These are phyloP conservation scores for Trichoderma asperellum DNA, from an alignment of 2,329 filamentous ascomycete genomes.

Conservation along the genomic window DNA sequence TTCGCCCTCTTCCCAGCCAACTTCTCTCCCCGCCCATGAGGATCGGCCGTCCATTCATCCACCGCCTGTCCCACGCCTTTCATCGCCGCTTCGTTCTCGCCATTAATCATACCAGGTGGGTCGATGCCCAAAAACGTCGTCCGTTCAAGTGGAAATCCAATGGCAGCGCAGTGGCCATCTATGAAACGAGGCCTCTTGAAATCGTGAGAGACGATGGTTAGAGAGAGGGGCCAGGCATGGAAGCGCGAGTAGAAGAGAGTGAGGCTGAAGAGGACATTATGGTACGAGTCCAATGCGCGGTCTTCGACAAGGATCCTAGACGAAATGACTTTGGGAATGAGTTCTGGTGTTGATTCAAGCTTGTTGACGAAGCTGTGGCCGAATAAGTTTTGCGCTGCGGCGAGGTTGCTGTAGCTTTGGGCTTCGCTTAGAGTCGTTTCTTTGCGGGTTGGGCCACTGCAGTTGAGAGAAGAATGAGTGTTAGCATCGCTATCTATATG, in stretches of 20 bases:
- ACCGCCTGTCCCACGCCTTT: constrained; percentile 49
- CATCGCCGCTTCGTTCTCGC: constrained; percentile 46
- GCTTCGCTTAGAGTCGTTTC: constrained; percentile 64
- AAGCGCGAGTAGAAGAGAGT: constrained; percentile 50
- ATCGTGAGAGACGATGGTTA: constrained; percentile 69
- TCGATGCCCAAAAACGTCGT: constrained; percentile 66
- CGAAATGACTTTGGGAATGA: not conserved
- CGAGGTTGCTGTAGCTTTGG: constrained; percentile 63
- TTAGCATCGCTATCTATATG: not conserved
- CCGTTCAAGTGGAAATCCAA: constrained; percentile 55
- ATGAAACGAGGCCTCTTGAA: constrained; percentile 70
- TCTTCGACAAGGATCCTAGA: constrained; percentile 63
- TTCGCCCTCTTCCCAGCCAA: constrained; percentile 53
- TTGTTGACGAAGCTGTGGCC: constrained; percentile 34
- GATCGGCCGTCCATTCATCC: constrained; percentile 56
- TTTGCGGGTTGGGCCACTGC: constrained; percentile 64
- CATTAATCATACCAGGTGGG: constrained; percentile 53
- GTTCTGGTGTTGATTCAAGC: constrained; percentile 32
- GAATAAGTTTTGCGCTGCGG: constrained; percentile 53
- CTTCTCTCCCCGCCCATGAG: constrained; percentile 52
- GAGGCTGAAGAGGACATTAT: constrained; percentile 80
- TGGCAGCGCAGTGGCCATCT: constrained; percentile 64
- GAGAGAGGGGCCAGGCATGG: constrained; percentile 55
- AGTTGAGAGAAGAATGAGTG: not conserved
- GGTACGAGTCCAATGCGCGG: constrained; percentile 80